Base-by-base conservation (phyloP, 116 monocot genomes). In the Posidonia oceanica region DNA sequence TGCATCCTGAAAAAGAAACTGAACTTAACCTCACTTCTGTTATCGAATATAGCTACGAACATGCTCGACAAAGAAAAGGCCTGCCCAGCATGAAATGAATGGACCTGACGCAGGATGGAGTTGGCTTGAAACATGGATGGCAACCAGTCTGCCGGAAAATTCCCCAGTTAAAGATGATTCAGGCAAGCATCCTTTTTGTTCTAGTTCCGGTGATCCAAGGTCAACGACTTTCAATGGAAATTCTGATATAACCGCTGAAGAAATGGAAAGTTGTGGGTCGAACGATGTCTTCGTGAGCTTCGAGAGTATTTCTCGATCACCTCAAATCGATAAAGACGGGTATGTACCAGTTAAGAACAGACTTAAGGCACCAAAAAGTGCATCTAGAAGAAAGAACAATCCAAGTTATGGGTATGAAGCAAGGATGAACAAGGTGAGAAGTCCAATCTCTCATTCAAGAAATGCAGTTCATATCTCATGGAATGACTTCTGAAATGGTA, bases 101-200 rank as follows among this genome's bases (percentile, higher is more conserved):
- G 84, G 84, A 23, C 64, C 76, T 10, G 78, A 81, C 77, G 61
- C 74, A 29, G 85, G 93, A 13, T 89, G 93, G 93, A 89, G 58
- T 67, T 93, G 86, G 93, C 87, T 93, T 3, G 93, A 93, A 78
- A 84, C 89, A 78, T 93, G 93, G 93, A 93, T 89, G 93, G 93
- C 93, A 8, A 83, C 89, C 38, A 81, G 87, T 21, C 36, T 63
- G 14, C 82, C 84, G 3, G 82, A 86, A 52, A 78, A 61, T 41
- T 80, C 63, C 0, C 63, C 64, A 0, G 69, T 66, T 0, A 82
- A 86, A 15, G 82, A 84, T 39, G 81, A 80, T 61, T 40, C 63
- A 53, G 79, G 57, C 63, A 83, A 65, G 77, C 76, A 79, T 29
- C 29, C 29, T 29, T 29, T 29, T 29, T 29, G 29, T 29, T 29